Evolutionary conservation across 2,329 filamentous ascomycete genomes (phyloP).

Genomic region (Nemania diffusa): DNA sequence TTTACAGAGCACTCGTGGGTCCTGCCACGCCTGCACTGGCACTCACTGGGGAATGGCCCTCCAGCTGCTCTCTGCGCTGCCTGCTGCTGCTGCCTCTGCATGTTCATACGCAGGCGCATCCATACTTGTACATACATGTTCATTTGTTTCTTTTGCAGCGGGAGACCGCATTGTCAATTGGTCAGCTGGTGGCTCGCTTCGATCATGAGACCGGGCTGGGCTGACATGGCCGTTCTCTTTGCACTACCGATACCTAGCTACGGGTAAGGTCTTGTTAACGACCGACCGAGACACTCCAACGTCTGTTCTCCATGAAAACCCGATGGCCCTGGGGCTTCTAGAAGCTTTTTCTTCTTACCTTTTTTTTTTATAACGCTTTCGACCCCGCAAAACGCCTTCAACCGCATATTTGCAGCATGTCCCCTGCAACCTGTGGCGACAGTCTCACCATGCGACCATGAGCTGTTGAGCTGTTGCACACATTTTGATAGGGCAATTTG

Average conservation of each 20-base stretch:
- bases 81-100: conserved; percentile 15
- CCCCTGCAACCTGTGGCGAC: background rate
- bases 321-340: conserved; percentile 28
- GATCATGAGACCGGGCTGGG: conserved; percentile 30
- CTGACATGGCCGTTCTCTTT: conserved; percentile 23
- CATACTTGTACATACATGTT: too few species aligned
- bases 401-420: conserved; percentile 1
- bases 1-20: conserved; percentile 39
- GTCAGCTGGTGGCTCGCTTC: conserved; percentile 31
- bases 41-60: background rate
- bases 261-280: background rate
- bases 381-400: conserved; percentile 25
- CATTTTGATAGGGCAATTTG: background rate
- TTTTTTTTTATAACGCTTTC: conserved; percentile 14
- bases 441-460: background rate
- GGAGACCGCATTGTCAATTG: conserved; percentile 34
- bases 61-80: conserved; percentile 20
- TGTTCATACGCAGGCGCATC: too few species aligned
- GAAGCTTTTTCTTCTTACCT: conserved; percentile 38
- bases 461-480: conserved; percentile 6
- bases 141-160: conserved; percentile 28
- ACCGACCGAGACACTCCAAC: conserved; percentile 14
- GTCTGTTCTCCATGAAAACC: background rate
- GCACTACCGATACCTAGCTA: background rate
- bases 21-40: conserved; percentile 28